Conservation (phyloP, 768 basidiomycete genomes). For the Tephrocybe sp. region DNA sequence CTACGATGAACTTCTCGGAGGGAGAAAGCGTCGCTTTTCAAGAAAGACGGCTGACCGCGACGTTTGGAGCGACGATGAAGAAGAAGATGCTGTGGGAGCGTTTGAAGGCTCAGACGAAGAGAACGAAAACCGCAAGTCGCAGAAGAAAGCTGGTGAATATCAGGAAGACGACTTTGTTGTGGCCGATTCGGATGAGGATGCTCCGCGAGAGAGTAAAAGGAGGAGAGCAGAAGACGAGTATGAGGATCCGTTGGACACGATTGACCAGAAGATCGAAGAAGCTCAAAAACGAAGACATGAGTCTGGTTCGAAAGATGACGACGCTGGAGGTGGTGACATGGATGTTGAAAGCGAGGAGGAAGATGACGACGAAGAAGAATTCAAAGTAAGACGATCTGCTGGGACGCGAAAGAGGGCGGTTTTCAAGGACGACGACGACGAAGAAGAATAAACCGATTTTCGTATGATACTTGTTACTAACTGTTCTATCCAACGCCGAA, state of each 20-base stretch:
- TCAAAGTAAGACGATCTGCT: slow-evolving; percentile 56
- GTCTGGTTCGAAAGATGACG: slow-evolving; percentile 25
- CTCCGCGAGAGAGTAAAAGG: slow-evolving; percentile 36
- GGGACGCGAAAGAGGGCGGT: slow-evolving; percentile 57
- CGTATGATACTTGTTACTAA: neutral
- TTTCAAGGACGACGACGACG: slow-evolving; percentile 67
- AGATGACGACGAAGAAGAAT: slow-evolving; percentile 68
- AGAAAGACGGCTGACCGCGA: slow-evolving; percentile 38
- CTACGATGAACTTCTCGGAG: slow-evolving; percentile 46
- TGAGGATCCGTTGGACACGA: slow-evolving; percentile 61
- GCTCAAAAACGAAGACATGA: slow-evolving; percentile 43
- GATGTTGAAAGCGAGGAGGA: slow-evolving; percentile 28
- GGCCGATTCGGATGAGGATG: slow-evolving; percentile 72
- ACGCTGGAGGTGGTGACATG: slow-evolving; percentile 26
- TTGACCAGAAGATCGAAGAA: slow-evolving; percentile 68
- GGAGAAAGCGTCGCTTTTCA: slow-evolving; percentile 44
- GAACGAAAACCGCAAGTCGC: slow-evolving; percentile 45
- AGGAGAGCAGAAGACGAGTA: slow-evolving; percentile 33
- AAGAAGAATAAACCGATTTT: slow-evolving; percentile 28
- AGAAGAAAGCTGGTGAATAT: slow-evolving; percentile 65
- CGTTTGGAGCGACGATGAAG: slow-evolving; percentile 69
- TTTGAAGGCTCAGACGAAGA: slow-evolving; percentile 62
- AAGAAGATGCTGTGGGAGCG: slow-evolving; percentile 42
- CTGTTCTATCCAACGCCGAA: too few relatives aligned
- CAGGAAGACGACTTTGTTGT: slow-evolving; percentile 87